Percentiles rank a stretch among this genome's conserved stretches.
phyloP scores from a whole-genome alignment of 192 early-diverging fungal genomes.

The Cladochytrium replicatum region DNA sequence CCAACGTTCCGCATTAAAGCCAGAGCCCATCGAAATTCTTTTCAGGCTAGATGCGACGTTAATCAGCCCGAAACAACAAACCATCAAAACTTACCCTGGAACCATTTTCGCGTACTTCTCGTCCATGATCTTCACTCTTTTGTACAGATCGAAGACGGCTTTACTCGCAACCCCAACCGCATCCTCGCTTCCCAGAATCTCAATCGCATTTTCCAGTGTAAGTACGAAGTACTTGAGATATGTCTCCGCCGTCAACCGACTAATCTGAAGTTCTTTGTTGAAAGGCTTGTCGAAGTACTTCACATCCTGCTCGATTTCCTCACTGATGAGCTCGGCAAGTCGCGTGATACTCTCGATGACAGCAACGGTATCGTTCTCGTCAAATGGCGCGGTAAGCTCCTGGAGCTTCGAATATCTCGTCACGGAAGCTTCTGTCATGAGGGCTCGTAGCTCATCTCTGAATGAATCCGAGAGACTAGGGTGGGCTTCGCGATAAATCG shows the following conservation, averaged over 20 bases:
- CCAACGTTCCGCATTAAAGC: slow-evolving; percentile 42
- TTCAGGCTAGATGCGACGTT: slow-evolving; percentile 14
- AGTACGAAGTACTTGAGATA: slow-evolving; percentile 39
- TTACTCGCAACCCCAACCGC: slow-evolving; percentile 29
- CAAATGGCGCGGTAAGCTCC: slow-evolving; percentile 37
- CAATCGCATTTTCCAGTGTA: slow-evolving; percentile 27
- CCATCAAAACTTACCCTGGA: slow-evolving; percentile 25
- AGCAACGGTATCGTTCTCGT: slow-evolving; percentile 35
- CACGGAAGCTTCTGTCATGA: slow-evolving; percentile 29
- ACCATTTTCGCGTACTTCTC: slow-evolving; percentile 28
- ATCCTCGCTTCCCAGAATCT: slow-evolving; percentile 26
- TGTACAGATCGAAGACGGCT: slow-evolving; percentile 36
- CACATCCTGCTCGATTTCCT: slow-evolving; percentile 43
- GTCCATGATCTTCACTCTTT: slow-evolving; percentile 32
- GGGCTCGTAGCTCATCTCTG: slow-evolving; percentile 24
- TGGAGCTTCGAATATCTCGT: slow-evolving; percentile 34
- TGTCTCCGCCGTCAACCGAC: slow-evolving; percentile 33
- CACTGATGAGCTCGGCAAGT: slow-evolving; percentile 37
- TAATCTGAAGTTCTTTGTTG: slow-evolving; percentile 36
- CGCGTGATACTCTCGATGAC: slow-evolving; percentile 37
- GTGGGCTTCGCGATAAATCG: slow-evolving; percentile 32
- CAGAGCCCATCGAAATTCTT: slow-evolving; percentile 20
- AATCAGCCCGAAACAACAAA: neutral
- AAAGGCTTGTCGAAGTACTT: slow-evolving; percentile 41
- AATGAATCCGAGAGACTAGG: slow-evolving; percentile 32